A percentile compares a stretch with the other conserved stretches of the same genome.
These are phyloP conservation scores for Sarocladiaceae sp. DNA, from an alignment of 2,329 filamentous ascomycete genomes.

Conservation along the genomic window DNA sequence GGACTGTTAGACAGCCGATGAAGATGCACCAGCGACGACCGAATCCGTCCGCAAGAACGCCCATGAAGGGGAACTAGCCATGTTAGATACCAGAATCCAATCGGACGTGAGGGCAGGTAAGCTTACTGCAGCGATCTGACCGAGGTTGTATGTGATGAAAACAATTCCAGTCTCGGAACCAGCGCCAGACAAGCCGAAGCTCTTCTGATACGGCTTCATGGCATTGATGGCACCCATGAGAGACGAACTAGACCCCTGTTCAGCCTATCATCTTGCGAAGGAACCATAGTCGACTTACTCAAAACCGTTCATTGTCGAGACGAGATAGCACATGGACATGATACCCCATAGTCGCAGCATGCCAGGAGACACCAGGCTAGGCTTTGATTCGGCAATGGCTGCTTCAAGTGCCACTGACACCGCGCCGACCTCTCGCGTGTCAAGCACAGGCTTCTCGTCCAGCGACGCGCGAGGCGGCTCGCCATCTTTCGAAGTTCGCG, in stretches of 20 bases:
- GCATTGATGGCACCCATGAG: conserved; percentile 35
- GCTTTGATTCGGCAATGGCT: conserved; percentile 13
- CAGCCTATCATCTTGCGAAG: background rate
- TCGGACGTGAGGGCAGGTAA: background rate
- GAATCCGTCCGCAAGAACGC: conserved; percentile 33
- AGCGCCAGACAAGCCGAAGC: conserved; percentile 36
- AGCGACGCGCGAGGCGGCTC: background rate
- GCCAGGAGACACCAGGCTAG: conserved; percentile 16
- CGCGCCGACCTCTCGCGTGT: conserved; percentile 7
- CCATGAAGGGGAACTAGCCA: conserved; percentile 4
- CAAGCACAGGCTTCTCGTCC: background rate
- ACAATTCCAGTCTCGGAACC: conserved; percentile 40
- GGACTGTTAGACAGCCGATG: conserved; percentile 47
- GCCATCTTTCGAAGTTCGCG: background rate
- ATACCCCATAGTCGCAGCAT: conserved; percentile 28
- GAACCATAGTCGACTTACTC: conserved; percentile 13
- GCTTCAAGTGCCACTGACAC: conserved; percentile 11
- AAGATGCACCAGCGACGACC: conserved; percentile 45
- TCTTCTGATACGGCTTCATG: conserved; percentile 41
- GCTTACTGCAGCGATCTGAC: conserved; percentile 37
- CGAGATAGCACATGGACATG: conserved; percentile 21
- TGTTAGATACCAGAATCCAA: background rate
- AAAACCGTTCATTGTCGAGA: conserved; percentile 26
- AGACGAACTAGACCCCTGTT: conserved; percentile 10
- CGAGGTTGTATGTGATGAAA: conserved; percentile 43